Evolutionary conservation across 2,329 filamentous ascomycete species (phyloP).

Genomic region (Apiospora hydei): DNA sequence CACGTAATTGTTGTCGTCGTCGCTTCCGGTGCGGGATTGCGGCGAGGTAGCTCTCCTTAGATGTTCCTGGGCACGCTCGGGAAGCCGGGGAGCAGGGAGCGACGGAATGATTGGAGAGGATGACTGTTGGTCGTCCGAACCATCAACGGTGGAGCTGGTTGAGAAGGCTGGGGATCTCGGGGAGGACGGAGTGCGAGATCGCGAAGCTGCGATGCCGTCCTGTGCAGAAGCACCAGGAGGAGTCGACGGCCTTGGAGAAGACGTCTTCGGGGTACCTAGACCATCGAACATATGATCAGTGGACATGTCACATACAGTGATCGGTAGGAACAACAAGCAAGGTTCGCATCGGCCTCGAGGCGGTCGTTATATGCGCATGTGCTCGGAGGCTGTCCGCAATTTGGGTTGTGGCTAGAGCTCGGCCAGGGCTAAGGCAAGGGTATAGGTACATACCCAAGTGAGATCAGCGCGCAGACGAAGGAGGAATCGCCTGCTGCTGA

Average conservation of each 20-base stretch:
- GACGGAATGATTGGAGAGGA: conserved; percentile 66
- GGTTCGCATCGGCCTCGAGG: background rate
- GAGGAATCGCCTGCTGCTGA: conserved; percentile 65
- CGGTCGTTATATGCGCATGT: conserved; percentile 16
- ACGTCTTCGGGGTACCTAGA: conserved; percentile 60
- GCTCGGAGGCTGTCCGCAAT: conserved; percentile 13
- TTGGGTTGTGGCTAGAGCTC: conserved; percentile 29
- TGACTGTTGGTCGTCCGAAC: conserved; percentile 57
- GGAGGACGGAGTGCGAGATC: conserved; percentile 45
- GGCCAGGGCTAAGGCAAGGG: background rate
- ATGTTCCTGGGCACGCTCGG: conserved; percentile 61
- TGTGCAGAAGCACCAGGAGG: conserved; percentile 69
- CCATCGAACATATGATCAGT: conserved; percentile 7
- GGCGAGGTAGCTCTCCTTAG: conserved; percentile 60
- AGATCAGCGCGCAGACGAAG: conserved; percentile 70
- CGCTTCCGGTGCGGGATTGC: conserved; percentile 37
- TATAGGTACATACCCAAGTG: conserved; percentile 53
- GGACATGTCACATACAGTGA: background rate
- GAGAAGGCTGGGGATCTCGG: conserved; percentile 66
- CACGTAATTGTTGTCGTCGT: conserved; percentile 55
- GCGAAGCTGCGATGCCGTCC: conserved; percentile 57
- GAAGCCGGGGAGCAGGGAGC: conserved; percentile 64
- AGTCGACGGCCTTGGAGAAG: conserved; percentile 57
- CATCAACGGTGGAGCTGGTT: conserved; percentile 65
- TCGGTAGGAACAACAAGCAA: conserved; percentile 12